A percentile compares a stretch with the other conserved stretches of the same genome.
Evolutionary conservation across 768 basidiomycete species (phyloP).

Genomic region (Tephrocybe sp.): DNA sequence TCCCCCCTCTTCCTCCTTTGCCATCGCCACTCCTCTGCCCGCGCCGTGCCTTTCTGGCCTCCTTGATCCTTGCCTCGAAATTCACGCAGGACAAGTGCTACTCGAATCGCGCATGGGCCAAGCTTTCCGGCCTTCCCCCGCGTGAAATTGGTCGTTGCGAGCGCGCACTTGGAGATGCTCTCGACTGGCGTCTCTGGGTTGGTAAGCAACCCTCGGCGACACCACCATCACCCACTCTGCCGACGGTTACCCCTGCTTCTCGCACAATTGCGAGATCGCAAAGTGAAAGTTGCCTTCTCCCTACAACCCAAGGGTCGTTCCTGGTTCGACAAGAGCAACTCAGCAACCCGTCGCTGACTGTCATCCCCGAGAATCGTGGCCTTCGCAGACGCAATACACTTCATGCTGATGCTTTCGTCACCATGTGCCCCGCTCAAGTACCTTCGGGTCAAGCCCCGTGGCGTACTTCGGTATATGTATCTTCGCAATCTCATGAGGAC

Average conservation of each 20-base stretch:
- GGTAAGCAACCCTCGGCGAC: slow-evolving; percentile 54
- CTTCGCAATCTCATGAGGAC: neutral
- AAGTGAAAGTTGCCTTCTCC: slow-evolving; percentile 43
- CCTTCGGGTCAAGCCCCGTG: slow-evolving; percentile 6
- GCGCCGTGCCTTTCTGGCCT: slow-evolving; percentile 84
- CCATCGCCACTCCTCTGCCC: slow-evolving; percentile 86
- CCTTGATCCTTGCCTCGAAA: slow-evolving; percentile 87
- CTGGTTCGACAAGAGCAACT: slow-evolving; percentile 17
- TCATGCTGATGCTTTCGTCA: slow-evolving; percentile 31
- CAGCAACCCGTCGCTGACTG: neutral
- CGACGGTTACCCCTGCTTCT: slow-evolving; percentile 12
- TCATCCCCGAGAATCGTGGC: slow-evolving; percentile 9
- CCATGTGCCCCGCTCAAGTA: neutral
- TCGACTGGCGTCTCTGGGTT: slow-evolving; percentile 93
- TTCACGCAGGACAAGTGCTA: slow-evolving; percentile 94
- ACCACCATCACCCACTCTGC: slow-evolving; percentile 19
- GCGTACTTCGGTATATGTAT: neutral
- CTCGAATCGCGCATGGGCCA: slow-evolving; percentile 93
- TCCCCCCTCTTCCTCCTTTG: slow-evolving; percentile 36
- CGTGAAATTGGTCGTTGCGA: slow-evolving; percentile 89
- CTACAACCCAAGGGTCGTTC: slow-evolving; percentile 21
- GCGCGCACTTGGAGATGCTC: slow-evolving; percentile 79
- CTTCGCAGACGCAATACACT: slow-evolving; percentile 44
- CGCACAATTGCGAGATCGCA: slow-evolving; percentile 48
- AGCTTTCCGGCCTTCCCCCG: slow-evolving; percentile 84